phyloP scores from a whole-genome alignment of 1,284 basidiomycete species.

The Rhodotorula mucilaginosa region DNA sequence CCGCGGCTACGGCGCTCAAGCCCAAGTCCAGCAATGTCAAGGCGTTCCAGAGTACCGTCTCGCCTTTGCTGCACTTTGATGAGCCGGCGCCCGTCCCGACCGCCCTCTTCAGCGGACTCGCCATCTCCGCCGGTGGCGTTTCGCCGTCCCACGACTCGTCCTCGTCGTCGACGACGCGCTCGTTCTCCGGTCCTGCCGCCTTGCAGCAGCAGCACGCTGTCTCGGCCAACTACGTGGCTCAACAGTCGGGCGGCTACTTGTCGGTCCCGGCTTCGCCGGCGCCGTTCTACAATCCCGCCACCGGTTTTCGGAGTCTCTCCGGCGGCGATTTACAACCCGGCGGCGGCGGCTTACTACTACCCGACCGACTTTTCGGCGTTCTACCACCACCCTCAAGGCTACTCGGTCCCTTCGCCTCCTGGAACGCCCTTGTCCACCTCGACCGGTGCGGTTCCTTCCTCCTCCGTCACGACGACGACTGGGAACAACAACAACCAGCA shows the following conservation, averaged over 20 bases:
- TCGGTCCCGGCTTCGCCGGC: background rate
- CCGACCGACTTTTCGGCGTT: background rate
- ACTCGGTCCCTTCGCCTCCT: background rate
- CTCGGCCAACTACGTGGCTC: background rate
- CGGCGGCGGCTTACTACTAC: background rate
- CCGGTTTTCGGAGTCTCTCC: background rate
- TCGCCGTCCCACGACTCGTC: background rate
- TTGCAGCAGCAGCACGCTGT: background rate
- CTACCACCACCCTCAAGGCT: background rate
- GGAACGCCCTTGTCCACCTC: background rate
- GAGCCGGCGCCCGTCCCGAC: background rate
- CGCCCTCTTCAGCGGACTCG: background rate
- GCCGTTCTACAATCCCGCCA: background rate
- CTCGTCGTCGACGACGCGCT: background rate
- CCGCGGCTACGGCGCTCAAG: background rate
- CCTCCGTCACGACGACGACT: background rate
- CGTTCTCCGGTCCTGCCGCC: background rate
- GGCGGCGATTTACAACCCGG: background rate
- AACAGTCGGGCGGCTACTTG: background rate
- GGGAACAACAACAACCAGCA: background rate
- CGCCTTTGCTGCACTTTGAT: constrained; percentile 1
- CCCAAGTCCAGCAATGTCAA: background rate
- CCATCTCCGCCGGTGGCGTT: background rate
- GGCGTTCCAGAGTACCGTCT: constrained; percentile 1
- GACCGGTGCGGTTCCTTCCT: too few species aligned